Evolutionary conservation across 495 filamentous ascomycete genomes (phyloP), one percentile per base, ranked within the genome.

Genomic region (Cercophora newfieldiana): DNA sequence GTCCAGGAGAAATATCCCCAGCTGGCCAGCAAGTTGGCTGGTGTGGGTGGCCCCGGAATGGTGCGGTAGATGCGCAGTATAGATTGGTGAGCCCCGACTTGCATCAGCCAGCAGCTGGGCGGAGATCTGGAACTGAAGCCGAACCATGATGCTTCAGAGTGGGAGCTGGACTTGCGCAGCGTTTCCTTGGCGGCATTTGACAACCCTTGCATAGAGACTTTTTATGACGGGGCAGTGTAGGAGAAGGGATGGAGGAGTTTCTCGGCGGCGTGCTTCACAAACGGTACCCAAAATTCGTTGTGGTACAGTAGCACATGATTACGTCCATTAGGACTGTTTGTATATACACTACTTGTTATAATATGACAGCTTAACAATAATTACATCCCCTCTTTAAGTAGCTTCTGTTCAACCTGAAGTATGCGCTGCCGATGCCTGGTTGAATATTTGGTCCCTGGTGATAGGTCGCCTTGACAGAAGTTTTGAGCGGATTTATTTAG

Each of bases 1-100:
- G 95, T 99, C 18, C 94, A 97, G 80, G 91, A 97, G 81, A 96
- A 97, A 79, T 98, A 99, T 73, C 95, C 95, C n/a, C 88, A 96
- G 77, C 87, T 99, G 29, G 92, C 93, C 14, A 88, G 82, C 61
- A 89, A 91, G 71, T 85, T 99, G 61, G 88, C 91, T 64, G 86
- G 88, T 51, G 92, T 96, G 88, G 73, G 72, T 31, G 70, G 65
- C 30, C 44, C 70, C 31, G 72, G 72, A n/a, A 73, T 75, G 69
- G 65, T 16, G 37, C 37, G 37, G 18, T 44, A 44, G 37, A 44
- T 2, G 3, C 18, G 37, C 72, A 68, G 65, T 61, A 49, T 75
- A 74, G 67, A 10, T 12, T 48, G 18, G 48, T 51, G 16, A 51
- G 48, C 48, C 4, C 18, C 48, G 21, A 51, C 21, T 51, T 51